Evolutionary conservation across 1,284 basidiomycete genomes (phyloP), one percentile per base, ranked within the genome.

Genomic region (Sanghuangporus sanghuang): DNA sequence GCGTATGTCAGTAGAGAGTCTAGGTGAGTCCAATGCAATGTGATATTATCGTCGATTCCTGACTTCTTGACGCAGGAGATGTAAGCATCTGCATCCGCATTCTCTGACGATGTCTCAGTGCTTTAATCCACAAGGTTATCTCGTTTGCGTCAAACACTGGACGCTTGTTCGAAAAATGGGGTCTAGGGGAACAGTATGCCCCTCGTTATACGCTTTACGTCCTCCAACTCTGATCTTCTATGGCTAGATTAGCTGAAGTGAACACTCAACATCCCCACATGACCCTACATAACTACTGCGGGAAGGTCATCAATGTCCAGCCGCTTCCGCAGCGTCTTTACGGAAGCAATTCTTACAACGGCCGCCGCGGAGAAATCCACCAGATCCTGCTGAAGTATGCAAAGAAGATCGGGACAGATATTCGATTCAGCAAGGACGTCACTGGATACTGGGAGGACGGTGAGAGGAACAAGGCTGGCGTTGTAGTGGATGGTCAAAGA

Each of bases 401-500:
- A 1, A 50, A 59, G 3, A 66, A 64, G 2, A 64, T 75, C 4
- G 74, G 71, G n/a, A 60, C 71, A 48, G 68, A 70, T 3, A 54
- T 73, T 36, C 67, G 69, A 14, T 69, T 71, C 50, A 70, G 70
- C 27, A 63, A 68, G 21, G 65, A 69, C 12, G 73, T 72, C 23
- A 65, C 66, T 0, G 69, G 69, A 35, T 73, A 73, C 57, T 71
- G 68, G 68, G 74, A 76, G 54, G 68, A 67, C 32, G 58, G 59
- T 4, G 40, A 62, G 4, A 50, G 16, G 6, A 57, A 60, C 16
- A 63, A 32, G 46, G 69, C 70, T 0, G 69, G 70, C 0, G 68
- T 75, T 21, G 63, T 73, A n/a, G 61, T 68, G 14, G 60, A 66
- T 23, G 72, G 71, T 0, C 67, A 71, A 56, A 61, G n/a, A 16